These are phyloP conservation scores for Penicillium riverlandense DNA, from an alignment of 495 filamentous ascomycete genomes.

Conservation along the genomic window DNA sequence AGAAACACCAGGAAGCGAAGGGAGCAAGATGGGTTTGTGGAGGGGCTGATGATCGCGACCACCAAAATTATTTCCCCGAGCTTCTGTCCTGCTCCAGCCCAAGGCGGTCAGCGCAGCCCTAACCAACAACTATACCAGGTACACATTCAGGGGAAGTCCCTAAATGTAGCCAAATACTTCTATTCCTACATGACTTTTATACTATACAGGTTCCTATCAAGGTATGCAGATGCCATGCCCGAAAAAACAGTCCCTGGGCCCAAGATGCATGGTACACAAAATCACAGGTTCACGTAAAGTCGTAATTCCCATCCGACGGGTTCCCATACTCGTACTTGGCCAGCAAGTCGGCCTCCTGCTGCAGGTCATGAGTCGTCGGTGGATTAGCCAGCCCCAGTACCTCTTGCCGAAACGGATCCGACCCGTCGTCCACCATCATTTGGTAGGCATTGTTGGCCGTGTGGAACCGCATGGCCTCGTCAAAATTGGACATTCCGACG, in stretches of 20 bases:
- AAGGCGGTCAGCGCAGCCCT: conserved; percentile 36
- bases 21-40: conserved; percentile 6
- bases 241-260: no score
- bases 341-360: conserved; percentile 37
- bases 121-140: conserved; percentile 8
- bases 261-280: no score
- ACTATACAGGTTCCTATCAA: no score
- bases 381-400: conserved; percentile 35
- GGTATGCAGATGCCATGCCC: no score
- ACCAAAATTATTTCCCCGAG: conserved; percentile 48
- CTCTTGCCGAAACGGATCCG: conserved; percentile 33
- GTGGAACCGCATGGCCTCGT: conserved; percentile 35
- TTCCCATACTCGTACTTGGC: conserved; percentile 38
- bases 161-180: background rate
- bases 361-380: conserved; percentile 28
- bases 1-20: conserved; percentile 15
- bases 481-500: conserved; percentile 27
- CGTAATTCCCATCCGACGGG: conserved; percentile 32
- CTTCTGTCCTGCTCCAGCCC: conserved; percentile 25
- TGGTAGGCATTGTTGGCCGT: conserved; percentile 33
- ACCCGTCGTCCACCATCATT: conserved; percentile 39
- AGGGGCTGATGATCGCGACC: conserved; percentile 24
- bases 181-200: no score
- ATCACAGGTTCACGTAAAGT: conserved; percentile 23
- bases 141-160: background rate